Evolutionary conservation across 2,329 filamentous ascomycete species (phyloP).

Genomic region (Penicillium frequentans): DNA sequence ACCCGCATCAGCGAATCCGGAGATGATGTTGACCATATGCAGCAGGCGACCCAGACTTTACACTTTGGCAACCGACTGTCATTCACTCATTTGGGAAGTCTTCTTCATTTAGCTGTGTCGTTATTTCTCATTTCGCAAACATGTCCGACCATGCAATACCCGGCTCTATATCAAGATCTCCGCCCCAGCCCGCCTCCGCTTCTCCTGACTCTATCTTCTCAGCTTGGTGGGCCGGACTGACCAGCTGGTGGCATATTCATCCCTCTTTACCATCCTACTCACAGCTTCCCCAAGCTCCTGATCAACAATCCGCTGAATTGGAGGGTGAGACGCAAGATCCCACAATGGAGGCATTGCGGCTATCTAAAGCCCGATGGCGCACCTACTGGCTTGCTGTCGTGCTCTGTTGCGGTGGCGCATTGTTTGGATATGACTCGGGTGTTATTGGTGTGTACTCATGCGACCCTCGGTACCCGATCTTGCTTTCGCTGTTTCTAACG

Average conservation of each 20-base stretch:
- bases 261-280: slow-evolving; percentile 10
- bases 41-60: slow-evolving; percentile 4
- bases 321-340: neutral
- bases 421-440: slow-evolving; percentile 46
- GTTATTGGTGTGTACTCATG: slow-evolving; percentile 38
- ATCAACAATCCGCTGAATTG: slow-evolving; percentile 4
- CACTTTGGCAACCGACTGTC: neutral
- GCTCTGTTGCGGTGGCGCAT: slow-evolving; percentile 52
- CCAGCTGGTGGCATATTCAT: slow-evolving; percentile 13
- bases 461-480: neutral
- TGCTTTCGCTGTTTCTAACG: neutral
- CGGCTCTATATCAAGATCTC: slow-evolving; percentile 10
- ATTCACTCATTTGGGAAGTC: slow-evolving; percentile 2
- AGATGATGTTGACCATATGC: neutral
- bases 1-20: slow-evolving; percentile 6
- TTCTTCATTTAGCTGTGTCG: neutral
- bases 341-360: slow-evolving; percentile 10
- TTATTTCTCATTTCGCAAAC: neutral
- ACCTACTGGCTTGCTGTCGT: slow-evolving; percentile 55
- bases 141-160: slow-evolving; percentile 14
- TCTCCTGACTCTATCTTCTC: slow-evolving; percentile 11
- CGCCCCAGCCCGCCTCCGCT: slow-evolving; percentile 2
- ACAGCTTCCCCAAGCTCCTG: slow-evolving; percentile 15
- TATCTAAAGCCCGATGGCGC: slow-evolving; percentile 40
- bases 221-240: slow-evolving; percentile 6